Evolutionary conservation across 257 asterid genomes (phyloP).

Genomic region (Paulownia fortunei): DNA sequence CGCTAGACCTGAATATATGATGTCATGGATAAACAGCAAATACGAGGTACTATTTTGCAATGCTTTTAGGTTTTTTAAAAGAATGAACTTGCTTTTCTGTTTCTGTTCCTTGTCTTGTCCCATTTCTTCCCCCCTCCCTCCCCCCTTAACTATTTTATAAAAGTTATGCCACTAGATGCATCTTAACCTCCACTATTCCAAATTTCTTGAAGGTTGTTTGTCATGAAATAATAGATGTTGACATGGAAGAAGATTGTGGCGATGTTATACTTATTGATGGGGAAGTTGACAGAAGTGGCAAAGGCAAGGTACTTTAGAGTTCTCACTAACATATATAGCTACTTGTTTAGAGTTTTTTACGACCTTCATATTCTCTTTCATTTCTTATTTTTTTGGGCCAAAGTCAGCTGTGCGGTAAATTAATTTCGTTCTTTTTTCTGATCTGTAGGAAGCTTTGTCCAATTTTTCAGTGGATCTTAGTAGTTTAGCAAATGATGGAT

Average conservation of each 20-base stretch:
- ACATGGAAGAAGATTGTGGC: constrained; percentile 60
- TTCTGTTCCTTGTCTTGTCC: background rate
- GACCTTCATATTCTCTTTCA: background rate
- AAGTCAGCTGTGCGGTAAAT: background rate
- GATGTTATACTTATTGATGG: constrained; percentile 39
- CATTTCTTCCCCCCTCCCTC: constrained; percentile 8
- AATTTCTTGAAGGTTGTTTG: constrained; percentile 50
- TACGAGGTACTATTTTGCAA: background rate
- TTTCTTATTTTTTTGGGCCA: background rate
- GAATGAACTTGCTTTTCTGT: background rate
- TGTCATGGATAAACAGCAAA: background rate
- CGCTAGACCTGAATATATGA: background rate
- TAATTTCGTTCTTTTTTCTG: background rate
- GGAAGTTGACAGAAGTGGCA: constrained; percentile 43
- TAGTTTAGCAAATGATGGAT: constrained; percentile 33
- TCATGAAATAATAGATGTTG: constrained; percentile 76
- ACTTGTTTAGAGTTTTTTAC: background rate
- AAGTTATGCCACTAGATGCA: background rate
- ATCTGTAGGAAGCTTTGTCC: constrained; percentile 49
- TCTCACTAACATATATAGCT: background rate
- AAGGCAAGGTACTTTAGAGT: constrained; percentile 68
- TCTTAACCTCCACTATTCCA: constrained; percentile 30
- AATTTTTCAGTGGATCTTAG: constrained; percentile 35
- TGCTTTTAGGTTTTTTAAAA: background rate
- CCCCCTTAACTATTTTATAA: constrained; percentile 25